Conservation (phyloP, 768 basidiomycete genomes). For the Naganishia friedmannii region DNA sequence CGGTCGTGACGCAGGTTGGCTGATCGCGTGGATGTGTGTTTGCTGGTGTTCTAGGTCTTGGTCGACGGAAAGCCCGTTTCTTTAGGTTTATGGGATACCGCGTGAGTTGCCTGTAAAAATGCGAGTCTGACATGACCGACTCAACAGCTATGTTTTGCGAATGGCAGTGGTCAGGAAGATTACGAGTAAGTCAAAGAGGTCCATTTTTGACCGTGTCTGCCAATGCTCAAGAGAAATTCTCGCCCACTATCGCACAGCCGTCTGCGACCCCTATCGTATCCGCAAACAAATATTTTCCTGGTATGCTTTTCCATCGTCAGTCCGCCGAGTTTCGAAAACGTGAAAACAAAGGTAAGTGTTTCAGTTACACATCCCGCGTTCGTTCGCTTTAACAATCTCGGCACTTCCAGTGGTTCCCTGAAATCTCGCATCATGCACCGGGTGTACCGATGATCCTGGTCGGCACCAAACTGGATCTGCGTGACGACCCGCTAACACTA, state of each 20-base stretch:
- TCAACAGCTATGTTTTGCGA: background rate
- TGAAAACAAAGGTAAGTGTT: conserved; percentile 56
- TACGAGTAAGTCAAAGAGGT: conserved; percentile 65
- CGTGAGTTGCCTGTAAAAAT: conserved; percentile 48
- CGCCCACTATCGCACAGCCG: conserved; percentile 33
- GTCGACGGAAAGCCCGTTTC: conserved; percentile 87
- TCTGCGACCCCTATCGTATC: conserved; percentile 75
- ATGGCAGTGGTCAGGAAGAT: conserved; percentile 74
- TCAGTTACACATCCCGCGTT: no score
- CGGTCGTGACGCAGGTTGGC: background rate
- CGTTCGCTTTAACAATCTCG: background rate
- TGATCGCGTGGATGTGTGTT: background rate
- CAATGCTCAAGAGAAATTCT: background rate
- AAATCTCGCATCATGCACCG: conserved; percentile 68
- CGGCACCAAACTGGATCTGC: conserved; percentile 88
- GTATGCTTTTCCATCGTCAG: conserved; percentile 94
- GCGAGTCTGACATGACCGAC: background rate
- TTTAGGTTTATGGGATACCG: conserved; percentile 97
- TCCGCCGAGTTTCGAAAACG: conserved; percentile 83
- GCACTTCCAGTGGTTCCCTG: conserved; percentile 30
- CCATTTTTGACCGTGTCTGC: background rate
- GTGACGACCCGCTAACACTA: conserved; percentile 77
- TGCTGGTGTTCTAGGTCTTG: conserved; percentile 60
- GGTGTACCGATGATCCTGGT: conserved; percentile 89
- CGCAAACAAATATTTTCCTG: conserved; percentile 97